Conservation (phyloP, 2,329 filamentous ascomycete species). For the Calonectria hongkongensis region DNA sequence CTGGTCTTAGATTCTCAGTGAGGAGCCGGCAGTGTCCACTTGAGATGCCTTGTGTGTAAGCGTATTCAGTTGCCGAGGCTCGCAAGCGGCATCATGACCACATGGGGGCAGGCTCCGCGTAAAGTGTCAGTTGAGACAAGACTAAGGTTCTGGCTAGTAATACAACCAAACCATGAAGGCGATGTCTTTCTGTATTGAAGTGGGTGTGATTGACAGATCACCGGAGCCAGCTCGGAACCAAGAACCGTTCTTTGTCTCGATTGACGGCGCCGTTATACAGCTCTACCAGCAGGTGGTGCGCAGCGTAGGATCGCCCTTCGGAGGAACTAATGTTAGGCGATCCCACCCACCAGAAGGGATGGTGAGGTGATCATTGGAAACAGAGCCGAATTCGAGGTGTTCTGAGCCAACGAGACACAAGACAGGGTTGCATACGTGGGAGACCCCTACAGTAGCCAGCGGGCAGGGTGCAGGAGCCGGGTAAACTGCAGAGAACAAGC, state of each 20-base stretch:
- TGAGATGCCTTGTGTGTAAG: not conserved
- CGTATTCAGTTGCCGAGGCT: slow-evolving; percentile 11
- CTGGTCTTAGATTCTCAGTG: not conserved
- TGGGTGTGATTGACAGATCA: slow-evolving; percentile 28
- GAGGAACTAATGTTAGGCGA: slow-evolving; percentile 24
- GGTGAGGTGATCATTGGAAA: slow-evolving; percentile 18
- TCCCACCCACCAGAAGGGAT: slow-evolving; percentile 20
- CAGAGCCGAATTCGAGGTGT: slow-evolving; percentile 12
- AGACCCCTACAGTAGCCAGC: slow-evolving; percentile 16
- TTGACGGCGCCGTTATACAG: slow-evolving; percentile 13
- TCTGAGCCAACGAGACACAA: slow-evolving; percentile 12
- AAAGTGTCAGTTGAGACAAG: not conserved
- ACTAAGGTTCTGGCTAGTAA: slow-evolving; percentile 12
- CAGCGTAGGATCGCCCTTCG: slow-evolving; percentile 7
- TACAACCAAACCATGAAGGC: not conserved
- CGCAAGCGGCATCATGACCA: slow-evolving; percentile 1
- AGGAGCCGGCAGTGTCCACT: slow-evolving; percentile 3
- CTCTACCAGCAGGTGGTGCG: not conserved
- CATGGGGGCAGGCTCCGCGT: slow-evolving; percentile 6
- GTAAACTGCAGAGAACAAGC: slow-evolving; percentile 19
- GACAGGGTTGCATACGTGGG: slow-evolving; percentile 11
- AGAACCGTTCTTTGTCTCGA: slow-evolving; percentile 6
- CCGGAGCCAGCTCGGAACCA: slow-evolving; percentile 4
- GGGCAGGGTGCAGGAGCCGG: slow-evolving; percentile 11
- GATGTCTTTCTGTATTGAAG: not conserved